Conservation (phyloP, 176 grass and related monocot species). For the Chloris gayana region DNA sequence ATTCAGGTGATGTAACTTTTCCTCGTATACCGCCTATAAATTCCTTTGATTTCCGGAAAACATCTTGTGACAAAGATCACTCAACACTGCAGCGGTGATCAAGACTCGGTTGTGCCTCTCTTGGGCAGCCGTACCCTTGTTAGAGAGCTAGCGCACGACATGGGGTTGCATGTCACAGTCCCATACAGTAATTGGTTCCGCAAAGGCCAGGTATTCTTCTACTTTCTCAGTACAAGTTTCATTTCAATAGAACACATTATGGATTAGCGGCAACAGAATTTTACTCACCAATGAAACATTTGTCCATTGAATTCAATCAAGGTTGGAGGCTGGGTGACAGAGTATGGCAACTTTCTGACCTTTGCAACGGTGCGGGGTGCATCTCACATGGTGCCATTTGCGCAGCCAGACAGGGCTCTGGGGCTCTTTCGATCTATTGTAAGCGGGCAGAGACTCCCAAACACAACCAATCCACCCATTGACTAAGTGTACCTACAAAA, state of each 20-base stretch:
- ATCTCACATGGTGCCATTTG: slow-evolving; percentile 92
- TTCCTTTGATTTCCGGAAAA: not conserved
- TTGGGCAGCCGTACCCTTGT: slow-evolving; percentile 89
- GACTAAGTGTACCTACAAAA: slow-evolving; percentile 47
- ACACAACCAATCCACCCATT: slow-evolving; percentile 65
- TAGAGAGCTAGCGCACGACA: slow-evolving; percentile 75
- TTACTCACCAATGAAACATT: not conserved
- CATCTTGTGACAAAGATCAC: slow-evolving; percentile 29
- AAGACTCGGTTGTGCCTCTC: slow-evolving; percentile 96
- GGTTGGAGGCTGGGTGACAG: slow-evolving; percentile 93
- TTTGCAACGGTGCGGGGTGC: slow-evolving; percentile 92
- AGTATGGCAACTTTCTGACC: slow-evolving; percentile 83
- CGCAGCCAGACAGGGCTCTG: slow-evolving; percentile 82
- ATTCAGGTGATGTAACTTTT: slow-evolving; percentile 69
- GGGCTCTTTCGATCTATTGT: slow-evolving; percentile 73
- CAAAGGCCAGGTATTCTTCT: slow-evolving; percentile 71
- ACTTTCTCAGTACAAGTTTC: not conserved
- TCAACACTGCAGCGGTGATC: slow-evolving; percentile 68
- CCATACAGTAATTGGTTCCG: slow-evolving; percentile 84
- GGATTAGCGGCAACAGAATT: not conserved
- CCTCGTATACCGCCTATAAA: not conserved
- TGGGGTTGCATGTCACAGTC: slow-evolving; percentile 73
- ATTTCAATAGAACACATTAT: not conserved
- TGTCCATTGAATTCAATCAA: slow-evolving; percentile 32
- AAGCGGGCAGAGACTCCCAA: slow-evolving; percentile 69